Percentiles rank a stretch among this genome's conserved stretches.
These are phyloP conservation scores for Barbarea vulgaris DNA, from an alignment of 345 rosid genomes.

Conservation along the genomic window DNA sequence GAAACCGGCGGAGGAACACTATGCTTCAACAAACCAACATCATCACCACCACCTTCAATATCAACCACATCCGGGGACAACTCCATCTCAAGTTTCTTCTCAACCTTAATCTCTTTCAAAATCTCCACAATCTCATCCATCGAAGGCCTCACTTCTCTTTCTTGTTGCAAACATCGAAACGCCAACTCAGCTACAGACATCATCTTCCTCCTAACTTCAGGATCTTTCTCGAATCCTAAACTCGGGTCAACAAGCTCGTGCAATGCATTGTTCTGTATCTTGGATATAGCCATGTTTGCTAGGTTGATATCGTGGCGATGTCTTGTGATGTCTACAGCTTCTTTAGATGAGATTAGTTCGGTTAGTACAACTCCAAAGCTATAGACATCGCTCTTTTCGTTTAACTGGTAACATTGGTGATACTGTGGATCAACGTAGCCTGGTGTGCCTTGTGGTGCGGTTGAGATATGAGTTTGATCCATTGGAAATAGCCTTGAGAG, in stretches of 20 bases:
- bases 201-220: conserved; percentile 41
- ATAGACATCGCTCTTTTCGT: conserved; percentile 86
- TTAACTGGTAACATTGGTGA: conserved; percentile 73
- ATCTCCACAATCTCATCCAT: conserved; percentile 67
- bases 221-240: conserved; percentile 62
- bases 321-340: conserved; percentile 74
- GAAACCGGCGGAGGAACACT: conserved; percentile 55
- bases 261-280: conserved; percentile 63
- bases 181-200: conserved; percentile 70
- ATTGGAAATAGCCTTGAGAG: conserved; percentile 75
- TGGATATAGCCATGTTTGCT: conserved; percentile 72
- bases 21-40: conserved; percentile 53
- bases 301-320: conserved; percentile 68
- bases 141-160: conserved; percentile 72
- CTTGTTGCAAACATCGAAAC: conserved; percentile 78
- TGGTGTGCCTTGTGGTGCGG: conserved; percentile 95
- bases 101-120: conserved; percentile 50
- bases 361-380: conserved; percentile 87
- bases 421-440: conserved; percentile 95
- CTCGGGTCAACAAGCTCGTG: conserved; percentile 71
- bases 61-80: conserved; percentile 49
- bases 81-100: conserved; percentile 14
- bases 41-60: conserved; percentile 45
- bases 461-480: conserved; percentile 81
- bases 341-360: conserved; percentile 67